These are phyloP conservation scores for Marasmius sp. DNA, from an alignment of 1,284 basidiomycete species.

Conservation along the genomic window DNA sequence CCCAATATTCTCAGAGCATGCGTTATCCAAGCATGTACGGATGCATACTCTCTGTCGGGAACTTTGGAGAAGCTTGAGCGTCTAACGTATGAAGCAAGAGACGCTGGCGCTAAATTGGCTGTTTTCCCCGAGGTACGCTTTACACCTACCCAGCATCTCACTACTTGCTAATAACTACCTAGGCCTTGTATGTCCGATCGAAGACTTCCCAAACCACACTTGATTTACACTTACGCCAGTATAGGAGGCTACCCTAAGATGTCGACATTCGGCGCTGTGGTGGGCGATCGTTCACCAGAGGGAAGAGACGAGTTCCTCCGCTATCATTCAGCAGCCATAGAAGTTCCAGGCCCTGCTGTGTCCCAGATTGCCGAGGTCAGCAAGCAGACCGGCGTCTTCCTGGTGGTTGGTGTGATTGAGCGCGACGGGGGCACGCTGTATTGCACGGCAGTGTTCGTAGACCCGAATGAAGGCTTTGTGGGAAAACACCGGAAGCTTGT, in stretches of 20 bases:
- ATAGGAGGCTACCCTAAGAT: conserved; percentile 70
- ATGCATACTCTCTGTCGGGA: conserved; percentile 49
- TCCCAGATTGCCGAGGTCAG: conserved; percentile 52
- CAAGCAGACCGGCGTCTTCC: conserved; percentile 50
- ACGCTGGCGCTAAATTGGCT: conserved; percentile 54
- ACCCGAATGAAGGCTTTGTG: conserved; percentile 55
- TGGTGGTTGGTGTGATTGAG: conserved; percentile 73
- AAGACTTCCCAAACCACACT: not conserved
- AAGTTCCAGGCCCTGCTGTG: conserved; percentile 53
- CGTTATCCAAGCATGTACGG: conserved; percentile 56
- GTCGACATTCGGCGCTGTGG: conserved; percentile 56
- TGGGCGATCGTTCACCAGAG: conserved; percentile 51
- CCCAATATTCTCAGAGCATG: conserved; percentile 37
- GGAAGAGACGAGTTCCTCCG: conserved; percentile 64
- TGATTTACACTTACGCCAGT: conserved; percentile 27
- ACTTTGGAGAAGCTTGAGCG: conserved; percentile 59
- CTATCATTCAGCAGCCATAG: conserved; percentile 58
- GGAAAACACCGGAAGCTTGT: conserved; percentile 73
- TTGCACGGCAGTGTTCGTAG: conserved; percentile 68
- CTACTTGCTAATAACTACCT: not conserved
- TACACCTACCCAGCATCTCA: not conserved
- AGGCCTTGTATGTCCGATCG: conserved; percentile 7
- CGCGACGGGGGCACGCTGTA: conserved; percentile 66
- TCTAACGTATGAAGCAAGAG: conserved; percentile 49
- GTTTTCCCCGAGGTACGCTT: conserved; percentile 70